A percentile compares a stretch with the other conserved stretches of the same genome.
phyloP scores from a whole-genome alignment of 2,329 filamentous ascomycete genomes.

The Neofusicoccum ribis region DNA sequence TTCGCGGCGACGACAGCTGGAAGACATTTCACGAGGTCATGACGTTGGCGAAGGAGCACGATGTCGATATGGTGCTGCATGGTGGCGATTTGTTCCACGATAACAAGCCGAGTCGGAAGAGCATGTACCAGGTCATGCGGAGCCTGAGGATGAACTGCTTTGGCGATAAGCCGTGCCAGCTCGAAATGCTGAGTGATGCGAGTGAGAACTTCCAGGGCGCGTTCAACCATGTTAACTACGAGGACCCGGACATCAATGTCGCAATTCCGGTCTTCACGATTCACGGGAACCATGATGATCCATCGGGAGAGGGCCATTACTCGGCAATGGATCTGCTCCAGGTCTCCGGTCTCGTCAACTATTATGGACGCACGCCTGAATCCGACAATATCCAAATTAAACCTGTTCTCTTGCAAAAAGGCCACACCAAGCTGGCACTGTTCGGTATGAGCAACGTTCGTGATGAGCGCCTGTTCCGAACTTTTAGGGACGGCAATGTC shows the following conservation, averaged over 20 bases:
- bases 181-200: slow-evolving; percentile 92
- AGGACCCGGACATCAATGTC: slow-evolving; percentile 95
- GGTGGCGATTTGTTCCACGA: slow-evolving; percentile 97
- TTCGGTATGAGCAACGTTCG: slow-evolving; percentile 96
- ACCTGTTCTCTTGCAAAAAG: slow-evolving; percentile 90
- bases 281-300: slow-evolving; percentile 97
- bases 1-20: slow-evolving; percentile 97
- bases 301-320: slow-evolving; percentile 90
- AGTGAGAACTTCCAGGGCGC: slow-evolving; percentile 86
- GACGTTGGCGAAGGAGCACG: slow-evolving; percentile 78
- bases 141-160: slow-evolving; percentile 90
- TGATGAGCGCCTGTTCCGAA: slow-evolving; percentile 91
- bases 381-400: slow-evolving; percentile 92
- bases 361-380: slow-evolving; percentile 89
- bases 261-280: slow-evolving; percentile 98
- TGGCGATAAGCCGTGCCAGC: slow-evolving; percentile 90
- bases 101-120: slow-evolving; percentile 93
- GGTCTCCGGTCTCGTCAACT: slow-evolving; percentile 88
- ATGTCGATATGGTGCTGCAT: slow-evolving; percentile 97
- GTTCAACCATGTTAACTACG: slow-evolving; percentile 95
- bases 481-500: slow-evolving; percentile 88
- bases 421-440: slow-evolving; percentile 84
- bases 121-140: slow-evolving; percentile 97
- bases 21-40: slow-evolving; percentile 94
- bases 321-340: slow-evolving; percentile 90